Percentiles rank a stretch among this genome's conserved stretches.
These are phyloP conservation scores for Mitragyna speciosa DNA, from an alignment of 257 asterid genomes.

Conservation along the genomic window DNA sequence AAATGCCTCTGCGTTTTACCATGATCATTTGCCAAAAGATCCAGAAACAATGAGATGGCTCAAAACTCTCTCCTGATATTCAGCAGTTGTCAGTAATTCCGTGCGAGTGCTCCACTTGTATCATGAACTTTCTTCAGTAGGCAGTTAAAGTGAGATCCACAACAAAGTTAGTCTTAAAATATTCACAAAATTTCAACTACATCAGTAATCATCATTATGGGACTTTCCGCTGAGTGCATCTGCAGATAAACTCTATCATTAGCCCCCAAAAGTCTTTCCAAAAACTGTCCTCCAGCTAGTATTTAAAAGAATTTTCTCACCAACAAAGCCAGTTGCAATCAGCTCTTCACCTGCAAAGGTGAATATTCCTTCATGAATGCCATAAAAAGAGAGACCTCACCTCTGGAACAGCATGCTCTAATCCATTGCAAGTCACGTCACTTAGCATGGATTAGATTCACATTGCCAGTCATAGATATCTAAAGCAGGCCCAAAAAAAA, in stretches of 20 bases:
- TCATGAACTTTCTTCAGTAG: neutral
- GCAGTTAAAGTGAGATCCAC: conserved; percentile 4
- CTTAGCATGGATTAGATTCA: neutral
- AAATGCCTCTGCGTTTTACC: neutral
- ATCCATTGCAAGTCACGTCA: neutral
- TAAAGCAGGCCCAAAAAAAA: conserved; percentile 6
- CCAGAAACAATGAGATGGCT: neutral
- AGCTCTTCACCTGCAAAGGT: conserved; percentile 5
- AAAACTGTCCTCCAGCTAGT: neutral
- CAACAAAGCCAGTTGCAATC: conserved; percentile 1
- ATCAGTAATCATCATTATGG: neutral
- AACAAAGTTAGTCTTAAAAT: conserved; percentile 5
- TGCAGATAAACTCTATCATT: conserved; percentile 1
- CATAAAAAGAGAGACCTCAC: neutral
- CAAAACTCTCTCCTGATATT: neutral
- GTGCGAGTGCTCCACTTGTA: neutral
- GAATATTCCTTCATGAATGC: neutral
- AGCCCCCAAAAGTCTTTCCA: neutral
- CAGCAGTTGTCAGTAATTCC: neutral
- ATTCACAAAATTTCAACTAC: conserved; percentile 3
- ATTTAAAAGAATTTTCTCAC: neutral
- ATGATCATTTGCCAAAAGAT: neutral
- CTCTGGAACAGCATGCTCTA: neutral
- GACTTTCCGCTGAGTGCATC: conserved; percentile 3
- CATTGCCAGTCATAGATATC: neutral